phyloP scores from a whole-genome alignment of 176 grass and related monocot genomes.

The Lolium multiflorum region DNA sequence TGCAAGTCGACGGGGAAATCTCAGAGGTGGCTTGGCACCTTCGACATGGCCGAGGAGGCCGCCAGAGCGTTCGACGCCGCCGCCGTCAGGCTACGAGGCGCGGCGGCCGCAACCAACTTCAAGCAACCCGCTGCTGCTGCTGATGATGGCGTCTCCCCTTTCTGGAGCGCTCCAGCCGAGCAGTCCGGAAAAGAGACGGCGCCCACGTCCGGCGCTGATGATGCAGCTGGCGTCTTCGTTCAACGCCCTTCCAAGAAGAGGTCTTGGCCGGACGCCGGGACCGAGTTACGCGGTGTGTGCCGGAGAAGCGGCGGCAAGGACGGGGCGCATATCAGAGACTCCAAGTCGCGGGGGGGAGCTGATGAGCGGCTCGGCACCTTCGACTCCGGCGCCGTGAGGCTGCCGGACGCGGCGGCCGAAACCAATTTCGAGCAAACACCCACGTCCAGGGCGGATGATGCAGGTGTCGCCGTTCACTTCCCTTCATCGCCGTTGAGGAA shows the following conservation, averaged over 20 bases:
- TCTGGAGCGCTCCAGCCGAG: too few species aligned
- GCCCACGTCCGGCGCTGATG: background rate
- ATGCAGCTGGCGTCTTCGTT: background rate
- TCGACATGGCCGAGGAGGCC: background rate
- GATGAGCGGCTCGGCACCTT: too few species aligned
- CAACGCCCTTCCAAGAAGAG: background rate
- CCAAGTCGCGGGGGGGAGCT: too few species aligned
- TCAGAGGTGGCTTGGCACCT: background rate
- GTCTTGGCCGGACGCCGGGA: background rate
- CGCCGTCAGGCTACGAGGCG: background rate
- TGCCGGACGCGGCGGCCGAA: background rate
- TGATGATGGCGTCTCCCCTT: background rate
- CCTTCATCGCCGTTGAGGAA: background rate
- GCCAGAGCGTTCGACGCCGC: background rate
- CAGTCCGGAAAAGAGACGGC: too few species aligned
- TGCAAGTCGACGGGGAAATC: background rate
- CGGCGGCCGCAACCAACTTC: background rate
- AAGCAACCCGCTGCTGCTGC: background rate
- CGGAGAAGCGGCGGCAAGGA: background rate
- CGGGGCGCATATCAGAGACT: background rate
- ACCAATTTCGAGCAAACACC: background rate
- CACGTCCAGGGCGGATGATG: background rate
- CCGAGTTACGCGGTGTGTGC: background rate
- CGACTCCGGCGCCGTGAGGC: background rate
- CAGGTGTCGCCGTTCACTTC: background rate